Evolutionary conservation across 1,284 basidiomycete species (phyloP).

Genomic region (Apiotrichum gamsii): DNA sequence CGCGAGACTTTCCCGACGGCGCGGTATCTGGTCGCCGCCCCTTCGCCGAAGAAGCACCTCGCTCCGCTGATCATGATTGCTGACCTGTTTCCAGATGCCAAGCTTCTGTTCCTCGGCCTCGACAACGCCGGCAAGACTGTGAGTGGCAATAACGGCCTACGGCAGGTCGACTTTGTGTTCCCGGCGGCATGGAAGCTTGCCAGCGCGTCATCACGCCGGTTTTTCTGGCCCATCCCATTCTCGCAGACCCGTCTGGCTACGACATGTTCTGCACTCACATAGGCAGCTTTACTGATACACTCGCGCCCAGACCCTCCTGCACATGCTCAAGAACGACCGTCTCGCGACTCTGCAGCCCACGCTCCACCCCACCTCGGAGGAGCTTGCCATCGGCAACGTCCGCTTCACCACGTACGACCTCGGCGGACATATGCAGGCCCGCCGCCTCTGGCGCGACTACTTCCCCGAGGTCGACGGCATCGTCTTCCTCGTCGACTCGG

Average conservation of each 20-base stretch:
- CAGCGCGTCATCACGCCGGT: no score
- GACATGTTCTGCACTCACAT: constrained; percentile 3
- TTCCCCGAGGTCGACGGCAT: constrained; percentile 99
- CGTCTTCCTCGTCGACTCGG: constrained; percentile 95
- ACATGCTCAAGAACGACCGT: constrained; percentile 99
- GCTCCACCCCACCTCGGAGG: constrained; percentile 98
- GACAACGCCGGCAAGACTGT: constrained; percentile 99
- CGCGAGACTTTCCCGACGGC: neutral
- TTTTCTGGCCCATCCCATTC: no score
- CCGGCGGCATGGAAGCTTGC: no score
- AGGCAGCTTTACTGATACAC: no score
- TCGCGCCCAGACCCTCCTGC: constrained; percentile 83
- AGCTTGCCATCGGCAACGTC: constrained; percentile 96
- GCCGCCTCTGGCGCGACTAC: constrained; percentile 98
- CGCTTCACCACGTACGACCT: constrained; percentile 99
- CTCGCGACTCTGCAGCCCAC: constrained; percentile 97
- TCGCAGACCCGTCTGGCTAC: no score
- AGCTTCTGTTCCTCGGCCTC: constrained; percentile 97
- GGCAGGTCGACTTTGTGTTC: no score
- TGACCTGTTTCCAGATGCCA: constrained; percentile 54
- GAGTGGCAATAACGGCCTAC: constrained; percentile 42
- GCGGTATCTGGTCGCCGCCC: no score
- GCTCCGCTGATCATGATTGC: neutral
- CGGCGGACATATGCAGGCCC: constrained; percentile 97
- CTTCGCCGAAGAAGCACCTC: no score